Evolutionary conservation across 129 eudicot genomes (phyloP), one percentile per base, ranked within the genome.

Genomic region (Flaveria sonorensis): DNA sequence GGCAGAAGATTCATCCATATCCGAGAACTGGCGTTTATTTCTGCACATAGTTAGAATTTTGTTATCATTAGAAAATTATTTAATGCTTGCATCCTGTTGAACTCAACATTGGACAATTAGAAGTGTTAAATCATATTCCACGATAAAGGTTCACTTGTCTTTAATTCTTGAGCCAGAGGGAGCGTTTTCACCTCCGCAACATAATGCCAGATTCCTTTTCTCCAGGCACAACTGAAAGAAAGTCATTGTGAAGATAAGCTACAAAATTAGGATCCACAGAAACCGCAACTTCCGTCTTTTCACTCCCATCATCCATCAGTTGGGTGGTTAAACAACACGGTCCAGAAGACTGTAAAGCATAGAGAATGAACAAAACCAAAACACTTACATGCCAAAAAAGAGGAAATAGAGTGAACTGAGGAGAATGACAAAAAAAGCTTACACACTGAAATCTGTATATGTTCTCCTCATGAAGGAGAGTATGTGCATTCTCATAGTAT

Each of bases 391-490:
- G 73, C 30, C 15, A 39, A 36, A n/a, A 64, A 10, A 14, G 21
- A 57, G 62, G 23, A 21, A 74, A 23, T 8, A 19, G 24, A 19
- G 32, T 23, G n/a, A 20, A 60, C 10, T 3, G 67, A 60, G 40
- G 66, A 36, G 5, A 28, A 30, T 18, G 53, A 32, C 28, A 60
- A 55, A 70, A 77, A 73, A 51, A 84, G 55, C 99, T 70, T 89
- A 94, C 99, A 87, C 90, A 89, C 68, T 94, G 93, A 68, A 94
- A 79, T 81, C 99, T 88, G 86, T 83, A 94, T 68, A 94, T 86
- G 87, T 89, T 89, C 82, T 94, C 99, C 20, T 94, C 99, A 69
- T 94, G 96, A 51, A 94, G 88, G 66, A 89, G 83, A 36, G 87
- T 86, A 80, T 92, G 96, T 47, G 90, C 92, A 75, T 94, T 91